Base-by-base conservation (phyloP, 1,139 yeast species). In the Saccharomyces hybrid region DNA sequence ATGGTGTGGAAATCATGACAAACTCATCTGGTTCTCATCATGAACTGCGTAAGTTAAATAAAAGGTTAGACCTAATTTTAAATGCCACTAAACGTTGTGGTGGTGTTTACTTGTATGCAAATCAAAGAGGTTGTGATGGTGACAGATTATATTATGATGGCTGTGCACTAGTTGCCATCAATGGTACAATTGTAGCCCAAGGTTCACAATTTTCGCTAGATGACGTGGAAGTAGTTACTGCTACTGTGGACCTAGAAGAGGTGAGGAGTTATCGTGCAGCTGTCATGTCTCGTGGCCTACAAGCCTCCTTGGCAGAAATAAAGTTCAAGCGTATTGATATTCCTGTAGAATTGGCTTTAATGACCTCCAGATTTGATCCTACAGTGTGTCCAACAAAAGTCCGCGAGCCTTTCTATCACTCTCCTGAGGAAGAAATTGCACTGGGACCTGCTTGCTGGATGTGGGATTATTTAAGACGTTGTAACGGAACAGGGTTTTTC, bases 361-460 rank as follows among this genome's bases (percentile, higher is more conserved):
- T 73, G 52, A 70, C 76, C 2, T 68, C 79, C 49, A 77, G 81
- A 38, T 87, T 87, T 63, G 81, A 88, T 67, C 82, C 87, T 16
- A 64, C 65, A 1, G 70, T 87, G n/a, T 71, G 64, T n/a, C 96
- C 97, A 16, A 73, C 95, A 0, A 63, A 67, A 38, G 65, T 77
- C 1, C 69, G 72, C 34, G 76, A 75, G 4, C 77, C 85, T 46
- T 76, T 75, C 50, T 86, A 86, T 64, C 96, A 88, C 70, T 67
- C 76, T 2, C 96, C 98, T 1, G 96, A 90, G 65, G 97, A 93
- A 70, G 99, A 93, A 71, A 91, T 93, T 59, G 98, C 99, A 0
- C 75, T 88, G 52, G 99, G 99, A 0, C 99, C 99, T 1, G 99
- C 99, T 0, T 93, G 99, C 69, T 93, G 99, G 99, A 72, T 93